phyloP scores from a whole-genome alignment of 495 filamentous ascomycete species.

The Talaromyces thailandensis region DNA sequence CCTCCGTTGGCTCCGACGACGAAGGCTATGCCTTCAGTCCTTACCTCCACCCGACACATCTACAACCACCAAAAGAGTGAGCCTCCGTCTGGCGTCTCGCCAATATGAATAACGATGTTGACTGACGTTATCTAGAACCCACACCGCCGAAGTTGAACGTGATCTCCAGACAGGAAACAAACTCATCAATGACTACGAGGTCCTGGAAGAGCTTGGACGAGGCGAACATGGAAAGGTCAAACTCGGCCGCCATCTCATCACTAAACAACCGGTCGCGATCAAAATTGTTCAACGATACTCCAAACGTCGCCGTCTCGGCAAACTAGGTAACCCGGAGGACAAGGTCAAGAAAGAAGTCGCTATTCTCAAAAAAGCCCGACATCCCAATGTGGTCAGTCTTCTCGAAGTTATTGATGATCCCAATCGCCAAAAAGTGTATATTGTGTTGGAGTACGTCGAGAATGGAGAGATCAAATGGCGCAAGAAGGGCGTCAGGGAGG shows the following conservation, averaged over 20 bases:
- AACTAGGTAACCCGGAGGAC: constrained; percentile 64
- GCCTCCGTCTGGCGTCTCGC: constrained; percentile 8
- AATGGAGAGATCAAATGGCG: constrained; percentile 91
- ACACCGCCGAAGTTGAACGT: constrained; percentile 80
- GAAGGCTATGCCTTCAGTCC: constrained; percentile 40
- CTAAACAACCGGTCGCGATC: constrained; percentile 80
- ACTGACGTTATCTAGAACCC: constrained; percentile 45
- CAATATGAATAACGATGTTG: not conserved
- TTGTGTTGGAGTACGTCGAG: constrained; percentile 91
- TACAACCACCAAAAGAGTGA: constrained; percentile 56
- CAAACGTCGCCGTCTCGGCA: constrained; percentile 82
- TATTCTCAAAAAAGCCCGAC: constrained; percentile 94
- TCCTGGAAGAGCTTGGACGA: constrained; percentile 89
- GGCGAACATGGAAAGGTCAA: constrained; percentile 98
- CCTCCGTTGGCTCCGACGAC: constrained; percentile 38
- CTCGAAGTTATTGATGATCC: constrained; percentile 98
- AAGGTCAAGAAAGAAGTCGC: constrained; percentile 97
- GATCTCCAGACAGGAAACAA: constrained; percentile 86
- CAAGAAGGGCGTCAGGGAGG: constrained; percentile 68
- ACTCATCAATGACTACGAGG: constrained; percentile 92
- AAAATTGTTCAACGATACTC: constrained; percentile 97
- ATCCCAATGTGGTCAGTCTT: constrained; percentile 89
- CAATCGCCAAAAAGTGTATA: constrained; percentile 91
- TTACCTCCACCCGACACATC: constrained; percentile 54
- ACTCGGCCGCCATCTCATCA: constrained; percentile 69